Percentiles rank a stretch among this genome's conserved stretches.
Evolutionary conservation across 495 filamentous ascomycete species (phyloP).

Genomic region (Penicillium egyptiacum): DNA sequence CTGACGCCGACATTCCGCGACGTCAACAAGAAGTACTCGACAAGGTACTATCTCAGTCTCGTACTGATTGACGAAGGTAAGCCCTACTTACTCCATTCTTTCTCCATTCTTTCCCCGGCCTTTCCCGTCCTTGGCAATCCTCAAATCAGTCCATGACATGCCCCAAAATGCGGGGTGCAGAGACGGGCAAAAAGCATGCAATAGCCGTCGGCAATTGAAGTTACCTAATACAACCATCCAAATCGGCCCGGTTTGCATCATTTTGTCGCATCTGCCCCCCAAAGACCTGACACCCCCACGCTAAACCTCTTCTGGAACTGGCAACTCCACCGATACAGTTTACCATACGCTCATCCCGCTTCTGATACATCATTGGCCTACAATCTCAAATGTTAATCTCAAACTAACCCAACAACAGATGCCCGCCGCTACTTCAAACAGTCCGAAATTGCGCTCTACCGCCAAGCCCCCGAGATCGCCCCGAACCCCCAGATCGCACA

Average conservation of each 20-base stretch:
- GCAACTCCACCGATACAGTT: constrained; percentile 21
- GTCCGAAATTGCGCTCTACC: constrained; percentile 96
- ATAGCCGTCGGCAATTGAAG: constrained; percentile 46
- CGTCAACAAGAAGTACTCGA: constrained; percentile 99
- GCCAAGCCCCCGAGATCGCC: constrained; percentile 77
- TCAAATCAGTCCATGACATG: constrained; percentile 2
- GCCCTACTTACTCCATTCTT: constrained; percentile 19
- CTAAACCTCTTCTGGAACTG: constrained; percentile 35
- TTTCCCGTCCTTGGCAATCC: not conserved
- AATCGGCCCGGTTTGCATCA: constrained; percentile 17
- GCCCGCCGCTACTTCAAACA: constrained; percentile 99
- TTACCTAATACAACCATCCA: constrained; percentile 2
- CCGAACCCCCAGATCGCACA: constrained; percentile 46
- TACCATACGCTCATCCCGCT: constrained; percentile 10
- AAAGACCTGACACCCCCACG: constrained; percentile 34
- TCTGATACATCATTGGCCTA: constrained; percentile 10
- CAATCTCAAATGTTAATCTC: not conserved
- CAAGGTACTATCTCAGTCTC: constrained; percentile 93
- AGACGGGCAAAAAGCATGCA: constrained; percentile 12
- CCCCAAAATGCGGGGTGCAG: constrained; percentile 6
- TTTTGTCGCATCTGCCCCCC: constrained; percentile 11
- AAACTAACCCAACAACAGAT: constrained; percentile 52
- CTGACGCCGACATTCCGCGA: constrained; percentile 98
- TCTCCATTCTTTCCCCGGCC: not conserved
- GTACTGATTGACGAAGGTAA: constrained; percentile 95